Evolutionary conservation across 2,329 filamentous ascomycete genomes (phyloP).

Genomic region (Aspergillus ruber): DNA sequence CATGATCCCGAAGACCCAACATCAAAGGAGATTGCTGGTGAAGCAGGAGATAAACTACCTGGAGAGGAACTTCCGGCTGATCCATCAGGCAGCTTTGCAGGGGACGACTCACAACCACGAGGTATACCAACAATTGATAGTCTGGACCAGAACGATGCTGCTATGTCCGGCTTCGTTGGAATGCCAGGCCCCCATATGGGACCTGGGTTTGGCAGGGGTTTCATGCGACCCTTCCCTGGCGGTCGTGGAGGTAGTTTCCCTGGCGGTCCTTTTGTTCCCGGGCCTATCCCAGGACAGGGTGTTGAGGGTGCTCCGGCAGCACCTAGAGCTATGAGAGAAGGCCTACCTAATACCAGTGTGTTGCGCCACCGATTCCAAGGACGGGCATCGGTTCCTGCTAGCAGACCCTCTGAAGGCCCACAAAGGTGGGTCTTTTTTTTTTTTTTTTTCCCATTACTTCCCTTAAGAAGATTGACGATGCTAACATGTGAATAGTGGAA

Average conservation of each 20-base stretch:
- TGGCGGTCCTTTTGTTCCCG: slow-evolving; percentile 23
- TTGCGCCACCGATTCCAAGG: slow-evolving; percentile 49
- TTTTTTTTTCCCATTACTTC: background rate
- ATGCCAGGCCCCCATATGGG: slow-evolving; percentile 16
- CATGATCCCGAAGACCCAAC: slow-evolving; percentile 20
- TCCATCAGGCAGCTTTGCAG: slow-evolving; percentile 6
- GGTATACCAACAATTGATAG: slow-evolving; percentile 28
- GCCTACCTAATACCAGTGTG: slow-evolving; percentile 73
- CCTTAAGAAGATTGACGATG: background rate
- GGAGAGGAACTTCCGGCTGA: slow-evolving; percentile 5
- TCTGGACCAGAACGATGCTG: slow-evolving; percentile 20
- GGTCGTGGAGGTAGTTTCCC: slow-evolving; percentile 27
- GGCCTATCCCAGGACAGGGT: slow-evolving; percentile 46
- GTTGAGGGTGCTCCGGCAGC: slow-evolving; percentile 74
- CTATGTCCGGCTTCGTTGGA: slow-evolving; percentile 21
- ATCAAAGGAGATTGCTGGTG: slow-evolving; percentile 5
- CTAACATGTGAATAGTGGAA: slow-evolving; percentile 14
- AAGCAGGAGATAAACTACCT: slow-evolving; percentile 9
- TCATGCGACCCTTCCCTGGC: slow-evolving; percentile 38
- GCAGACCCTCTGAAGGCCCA: slow-evolving; percentile 14
- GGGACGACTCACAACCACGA: slow-evolving; percentile 18
- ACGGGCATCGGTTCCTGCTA: slow-evolving; percentile 17
- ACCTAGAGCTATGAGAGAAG: slow-evolving; percentile 89
- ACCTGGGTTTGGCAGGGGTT: slow-evolving; percentile 36
- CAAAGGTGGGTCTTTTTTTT: slow-evolving; percentile 32